Base-by-base conservation (phyloP, 768 basidiomycete species). In the Mycena metata region DNA sequence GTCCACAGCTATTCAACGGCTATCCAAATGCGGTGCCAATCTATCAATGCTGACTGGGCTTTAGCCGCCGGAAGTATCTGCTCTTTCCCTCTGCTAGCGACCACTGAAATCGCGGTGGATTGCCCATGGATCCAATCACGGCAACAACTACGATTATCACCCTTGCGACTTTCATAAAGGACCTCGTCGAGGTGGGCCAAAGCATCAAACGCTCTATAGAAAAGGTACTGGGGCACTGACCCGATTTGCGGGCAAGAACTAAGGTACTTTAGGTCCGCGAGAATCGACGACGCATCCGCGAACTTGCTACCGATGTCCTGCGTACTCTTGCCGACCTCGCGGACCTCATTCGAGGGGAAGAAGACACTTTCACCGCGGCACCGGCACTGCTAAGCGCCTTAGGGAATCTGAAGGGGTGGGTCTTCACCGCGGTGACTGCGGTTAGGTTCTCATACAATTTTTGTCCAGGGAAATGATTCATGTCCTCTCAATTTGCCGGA, bases 161-260 rank as follows among this genome's bases (percentile, higher is more conserved):
- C n/a, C 52, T 68, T 16, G 60, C 46, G 6, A 50, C 36, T 15
- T 62, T 68, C 39, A 57, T 68, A 17, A 55, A 62, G 46, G 66
- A 62, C 26, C 60, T 68, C 24, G 57, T 68, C 12, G 60, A 62
- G 35, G 36, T 68, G 0, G 54, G 66, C 13, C 66, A 50, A 36
- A 56, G 43, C 24, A 67, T 67, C 12, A 42, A 33, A 26, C 19
- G 19, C 24, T 67, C 65, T 11, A 68, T 68, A 35, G 60, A 68
- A 47, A 62, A 62, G 60, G 66, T 62, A 21, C 8, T 3, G 17
- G 33, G 5, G 21, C 17, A 16, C 11, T 16, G 9, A 6, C 13
- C 0, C 30, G 36, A 7, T 36, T 36, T 36, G n/a, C 23, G 11
- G 5, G 16, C 8, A 35, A 24, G 5, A 15, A 24, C 21, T 66